Conservation (phyloP, 2,329 filamentous ascomycete species). For the Fusarium pseudocircinatum region DNA sequence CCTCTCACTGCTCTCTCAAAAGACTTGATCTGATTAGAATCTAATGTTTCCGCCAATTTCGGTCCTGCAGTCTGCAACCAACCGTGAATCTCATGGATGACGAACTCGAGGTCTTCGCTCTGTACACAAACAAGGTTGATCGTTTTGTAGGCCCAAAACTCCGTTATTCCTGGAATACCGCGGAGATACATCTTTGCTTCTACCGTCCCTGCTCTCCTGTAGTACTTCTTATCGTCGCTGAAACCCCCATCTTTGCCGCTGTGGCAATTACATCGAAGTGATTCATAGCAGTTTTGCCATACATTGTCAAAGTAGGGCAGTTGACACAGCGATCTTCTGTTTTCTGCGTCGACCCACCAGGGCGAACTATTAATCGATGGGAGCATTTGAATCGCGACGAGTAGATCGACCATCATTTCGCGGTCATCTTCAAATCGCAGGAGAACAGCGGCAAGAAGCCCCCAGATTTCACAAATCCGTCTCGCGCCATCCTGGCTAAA, state of each 20-base stretch:
- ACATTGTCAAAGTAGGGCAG: fast-evolving
- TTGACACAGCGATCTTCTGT: no score
- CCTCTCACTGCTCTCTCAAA: not conserved
- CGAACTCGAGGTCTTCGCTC: fast-evolving
- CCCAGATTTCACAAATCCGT: not conserved
- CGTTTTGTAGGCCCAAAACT: not conserved
- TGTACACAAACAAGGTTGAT: not conserved
- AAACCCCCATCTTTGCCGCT: no score
- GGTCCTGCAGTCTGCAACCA: conserved; percentile 1
- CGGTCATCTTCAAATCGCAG: not conserved
- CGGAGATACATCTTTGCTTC: conserved; percentile 10
- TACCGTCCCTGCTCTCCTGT: not conserved
- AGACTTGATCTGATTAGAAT: not conserved
- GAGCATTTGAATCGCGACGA: not conserved
- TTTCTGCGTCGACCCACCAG: not conserved
- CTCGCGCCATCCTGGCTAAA: no score
- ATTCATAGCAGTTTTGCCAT: not conserved
- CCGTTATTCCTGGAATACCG: not conserved
- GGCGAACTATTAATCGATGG: not conserved
- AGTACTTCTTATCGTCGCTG: not conserved
- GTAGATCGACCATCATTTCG: not conserved
- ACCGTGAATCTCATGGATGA: not conserved
- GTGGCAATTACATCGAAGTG: no score
- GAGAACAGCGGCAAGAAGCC: not conserved
- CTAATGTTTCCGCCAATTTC: not conserved